phyloP scores from a whole-genome alignment of 2,329 filamentous ascomycete genomes.

The Penicillium sp. region DNA sequence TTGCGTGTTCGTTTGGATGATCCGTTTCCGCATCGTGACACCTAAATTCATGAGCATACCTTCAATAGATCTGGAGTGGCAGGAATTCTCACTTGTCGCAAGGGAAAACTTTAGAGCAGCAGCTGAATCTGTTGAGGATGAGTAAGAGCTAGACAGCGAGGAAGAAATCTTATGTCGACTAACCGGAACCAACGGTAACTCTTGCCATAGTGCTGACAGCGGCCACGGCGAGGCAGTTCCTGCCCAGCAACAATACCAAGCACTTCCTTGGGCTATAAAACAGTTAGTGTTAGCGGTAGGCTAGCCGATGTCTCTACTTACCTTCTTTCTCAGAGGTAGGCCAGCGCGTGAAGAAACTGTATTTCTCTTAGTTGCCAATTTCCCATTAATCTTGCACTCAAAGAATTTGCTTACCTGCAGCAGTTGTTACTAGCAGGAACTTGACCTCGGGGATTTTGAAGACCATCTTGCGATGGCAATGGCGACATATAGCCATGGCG shows the following conservation, averaged over 20 bases:
- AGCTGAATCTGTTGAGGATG: slow-evolving; percentile 52
- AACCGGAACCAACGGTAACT: slow-evolving; percentile 62
- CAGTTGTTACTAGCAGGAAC: slow-evolving; percentile 71
- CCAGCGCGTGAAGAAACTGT: slow-evolving; percentile 35
- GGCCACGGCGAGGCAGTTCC: slow-evolving; percentile 57
- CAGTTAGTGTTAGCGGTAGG: not conserved
- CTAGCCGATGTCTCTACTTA: slow-evolving; percentile 28
- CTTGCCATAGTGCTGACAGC: slow-evolving; percentile 60
- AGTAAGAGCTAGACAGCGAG: slow-evolving; percentile 5
- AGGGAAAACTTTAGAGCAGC: slow-evolving; percentile 61
- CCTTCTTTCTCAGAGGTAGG: slow-evolving; percentile 42
- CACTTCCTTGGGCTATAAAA: slow-evolving; percentile 50
- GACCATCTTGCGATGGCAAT: slow-evolving; percentile 77
- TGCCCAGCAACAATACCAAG: slow-evolving; percentile 60
- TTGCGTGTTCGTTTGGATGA: slow-evolving; percentile 80
- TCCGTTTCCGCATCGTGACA: slow-evolving; percentile 75
- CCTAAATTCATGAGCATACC: slow-evolving; percentile 38
- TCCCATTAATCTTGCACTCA: not conserved
- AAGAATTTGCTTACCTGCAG: slow-evolving; percentile 44
- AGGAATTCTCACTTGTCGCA: slow-evolving; percentile 56
- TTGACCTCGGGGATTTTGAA: slow-evolving; percentile 79
- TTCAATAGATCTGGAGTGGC: not conserved
- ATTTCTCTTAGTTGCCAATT: slow-evolving; percentile 7
- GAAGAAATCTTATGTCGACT: slow-evolving; percentile 7
- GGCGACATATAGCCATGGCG: slow-evolving; percentile 73